Evolutionary conservation across 176 grass and related monocot genomes (phyloP).

Genomic region (Stipa capillata): DNA sequence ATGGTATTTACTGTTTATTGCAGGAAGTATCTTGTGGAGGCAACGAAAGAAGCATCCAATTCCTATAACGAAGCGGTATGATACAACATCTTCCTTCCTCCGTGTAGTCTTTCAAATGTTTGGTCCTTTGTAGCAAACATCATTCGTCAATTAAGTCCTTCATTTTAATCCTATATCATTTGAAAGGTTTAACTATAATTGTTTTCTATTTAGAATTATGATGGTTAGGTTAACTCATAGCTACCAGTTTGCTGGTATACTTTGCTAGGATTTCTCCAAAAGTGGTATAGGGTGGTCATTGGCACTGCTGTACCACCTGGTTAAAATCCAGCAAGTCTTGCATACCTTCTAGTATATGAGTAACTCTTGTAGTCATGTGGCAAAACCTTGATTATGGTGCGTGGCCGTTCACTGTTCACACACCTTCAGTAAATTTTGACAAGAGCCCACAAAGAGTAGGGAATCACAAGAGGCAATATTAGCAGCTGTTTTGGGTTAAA

Average conservation of each 20-base stretch:
- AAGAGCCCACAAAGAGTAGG: background rate
- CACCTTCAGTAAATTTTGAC: background rate
- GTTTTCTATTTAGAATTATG: background rate
- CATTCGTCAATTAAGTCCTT: background rate
- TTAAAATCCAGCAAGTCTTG: background rate
- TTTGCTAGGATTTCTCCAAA: background rate
- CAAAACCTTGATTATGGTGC: background rate
- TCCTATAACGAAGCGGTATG: constrained; percentile 88
- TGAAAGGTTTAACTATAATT: background rate
- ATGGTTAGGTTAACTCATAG: background rate
- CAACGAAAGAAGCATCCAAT: constrained; percentile 97
- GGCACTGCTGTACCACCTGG: background rate
- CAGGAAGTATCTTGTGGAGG: constrained; percentile 95
- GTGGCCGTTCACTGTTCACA: background rate
- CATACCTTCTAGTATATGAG: background rate
- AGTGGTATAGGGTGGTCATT: background rate
- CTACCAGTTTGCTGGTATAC: background rate
- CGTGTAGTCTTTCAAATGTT: background rate
- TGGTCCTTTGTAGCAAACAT: background rate
- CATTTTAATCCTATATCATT: background rate
- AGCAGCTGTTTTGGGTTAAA: background rate
- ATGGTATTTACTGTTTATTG: constrained; percentile 3
- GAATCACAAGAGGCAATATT: background rate
- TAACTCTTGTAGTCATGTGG: background rate
- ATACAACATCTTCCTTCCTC: background rate